Evolutionary conservation across 768 basidiomycete species (phyloP).

Genomic region (Pleurotus platypus): DNA sequence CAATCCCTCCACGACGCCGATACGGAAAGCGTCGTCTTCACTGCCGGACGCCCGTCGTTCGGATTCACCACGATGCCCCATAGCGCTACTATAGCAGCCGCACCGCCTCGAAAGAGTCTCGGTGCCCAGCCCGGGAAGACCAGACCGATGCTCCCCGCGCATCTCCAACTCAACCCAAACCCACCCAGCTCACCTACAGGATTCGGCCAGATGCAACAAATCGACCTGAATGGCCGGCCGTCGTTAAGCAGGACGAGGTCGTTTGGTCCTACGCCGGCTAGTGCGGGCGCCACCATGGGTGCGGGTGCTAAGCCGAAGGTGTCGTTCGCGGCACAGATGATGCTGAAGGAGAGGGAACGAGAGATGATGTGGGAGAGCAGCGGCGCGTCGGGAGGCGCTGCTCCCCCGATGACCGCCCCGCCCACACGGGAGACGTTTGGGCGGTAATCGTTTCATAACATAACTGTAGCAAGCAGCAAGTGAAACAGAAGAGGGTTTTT

Average conservation of each 20-base stretch:
- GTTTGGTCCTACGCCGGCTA: background rate
- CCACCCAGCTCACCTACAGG: background rate
- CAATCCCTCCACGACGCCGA: slow-evolving; percentile 7
- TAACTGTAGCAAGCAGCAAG: too few relatives aligned
- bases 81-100: background rate
- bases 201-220: background rate
- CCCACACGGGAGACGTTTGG: slow-evolving; percentile 4
- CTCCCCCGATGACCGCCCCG: slow-evolving; percentile 4
- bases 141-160: slow-evolving; percentile 4
- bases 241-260: background rate
- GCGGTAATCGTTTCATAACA: slow-evolving; percentile 7
- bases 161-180: background rate
- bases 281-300: background rate
- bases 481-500: too few relatives aligned
- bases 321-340: slow-evolving; percentile 2
- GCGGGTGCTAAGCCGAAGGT: slow-evolving; percentile 3
- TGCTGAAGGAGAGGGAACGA: slow-evolving; percentile 5
- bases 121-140: slow-evolving; percentile 1
- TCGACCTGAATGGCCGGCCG: background rate
- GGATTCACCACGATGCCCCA: slow-evolving; percentile 2
- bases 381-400: background rate
- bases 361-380: slow-evolving; percentile 7
- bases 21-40: slow-evolving; percentile 7
- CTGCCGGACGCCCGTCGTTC: slow-evolving; percentile 2
- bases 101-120: slow-evolving; percentile 1